phyloP scores from a whole-genome alignment of 768 basidiomycete species.

The Termitomyces sp. region DNA sequence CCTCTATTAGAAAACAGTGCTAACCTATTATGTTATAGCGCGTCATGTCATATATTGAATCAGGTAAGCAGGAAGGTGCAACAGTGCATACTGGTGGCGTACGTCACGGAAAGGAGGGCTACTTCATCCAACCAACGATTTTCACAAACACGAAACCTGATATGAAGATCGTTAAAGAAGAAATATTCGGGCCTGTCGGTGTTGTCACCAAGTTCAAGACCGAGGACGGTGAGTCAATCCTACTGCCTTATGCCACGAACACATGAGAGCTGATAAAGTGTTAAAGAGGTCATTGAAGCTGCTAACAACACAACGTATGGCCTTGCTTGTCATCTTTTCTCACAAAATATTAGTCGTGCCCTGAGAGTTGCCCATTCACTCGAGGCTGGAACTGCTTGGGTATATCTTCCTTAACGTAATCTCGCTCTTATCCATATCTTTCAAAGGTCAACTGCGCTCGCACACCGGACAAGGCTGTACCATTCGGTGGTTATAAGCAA shows the following conservation, averaged over 20 bases:
- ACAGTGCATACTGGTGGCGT: constrained; percentile 56
- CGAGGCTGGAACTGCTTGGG: constrained; percentile 18
- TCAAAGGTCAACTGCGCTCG: constrained; percentile 18
- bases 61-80: constrained; percentile 65
- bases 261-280: constrained; percentile 9
- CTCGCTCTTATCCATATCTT: neutral
- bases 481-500: constrained; percentile 24
- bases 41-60: constrained; percentile 68
- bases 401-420: neutral
- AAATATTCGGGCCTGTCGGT: constrained; percentile 77
- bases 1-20: neutral
- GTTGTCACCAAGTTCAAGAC: constrained; percentile 66
- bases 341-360: constrained; percentile 17
- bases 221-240: constrained; percentile 29
- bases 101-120: constrained; percentile 58
- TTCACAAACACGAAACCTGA: constrained; percentile 57
- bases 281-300: constrained; percentile 18
- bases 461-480: constrained; percentile 10
- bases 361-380: constrained; percentile 18
- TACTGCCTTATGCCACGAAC: constrained; percentile 17
- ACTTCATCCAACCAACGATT: constrained; percentile 67
- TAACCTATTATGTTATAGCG: constrained; percentile 32
- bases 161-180: constrained; percentile 65
- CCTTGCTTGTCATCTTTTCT: constrained; percentile 17
- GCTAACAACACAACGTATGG: constrained; percentile 19